Evolutionary conservation across 2,329 filamentous ascomycete genomes (phyloP).

Genomic region (Colletotrichum zoysiae): DNA sequence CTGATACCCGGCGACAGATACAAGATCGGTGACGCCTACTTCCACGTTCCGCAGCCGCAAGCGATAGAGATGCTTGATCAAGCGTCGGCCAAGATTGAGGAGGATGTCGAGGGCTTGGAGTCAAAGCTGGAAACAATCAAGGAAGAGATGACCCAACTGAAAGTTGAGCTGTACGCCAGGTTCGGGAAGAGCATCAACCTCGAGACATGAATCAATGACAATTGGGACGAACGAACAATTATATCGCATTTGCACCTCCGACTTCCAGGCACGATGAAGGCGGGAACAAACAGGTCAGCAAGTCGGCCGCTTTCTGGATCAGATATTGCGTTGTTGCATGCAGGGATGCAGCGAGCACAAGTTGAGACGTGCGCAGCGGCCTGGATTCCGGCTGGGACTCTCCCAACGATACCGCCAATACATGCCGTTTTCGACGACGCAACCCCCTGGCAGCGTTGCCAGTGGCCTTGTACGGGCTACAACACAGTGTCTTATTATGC

Average conservation of each 20-base stretch:
- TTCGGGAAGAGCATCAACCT: slow-evolving; percentile 98
- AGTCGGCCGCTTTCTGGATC: not conserved
- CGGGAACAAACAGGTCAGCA: not conserved
- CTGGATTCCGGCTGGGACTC: not conserved
- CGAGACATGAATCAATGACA: slow-evolving; percentile 73
- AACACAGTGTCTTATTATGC: slow-evolving; percentile 18
- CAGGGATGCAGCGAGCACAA: not conserved
- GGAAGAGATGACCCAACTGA: slow-evolving; percentile 90
- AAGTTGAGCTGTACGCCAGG: slow-evolving; percentile 91
- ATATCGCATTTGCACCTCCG: slow-evolving; percentile 8
- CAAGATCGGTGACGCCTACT: slow-evolving; percentile 96
- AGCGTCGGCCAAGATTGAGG: slow-evolving; percentile 79
- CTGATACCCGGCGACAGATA: slow-evolving; percentile 70
- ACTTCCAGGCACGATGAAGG: not conserved
- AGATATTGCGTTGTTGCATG: not conserved
- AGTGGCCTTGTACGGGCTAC: slow-evolving; percentile 20
- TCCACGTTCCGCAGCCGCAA: slow-evolving; percentile 84
- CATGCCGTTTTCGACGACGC: slow-evolving; percentile 6
- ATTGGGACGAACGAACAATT: slow-evolving; percentile 13
- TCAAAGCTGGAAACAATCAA: slow-evolving; percentile 79
- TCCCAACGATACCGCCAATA: not conserved
- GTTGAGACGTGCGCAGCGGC: not conserved
- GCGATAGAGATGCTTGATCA: slow-evolving; percentile 86
- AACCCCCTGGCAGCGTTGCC: slow-evolving; percentile 1
- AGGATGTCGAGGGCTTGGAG: slow-evolving; percentile 81